Percentiles rank a stretch among this genome's conserved stretches.
These are phyloP conservation scores for Arachnopeziza araneosa DNA, from an alignment of 2,329 filamentous ascomycete species.

Conservation along the genomic window DNA sequence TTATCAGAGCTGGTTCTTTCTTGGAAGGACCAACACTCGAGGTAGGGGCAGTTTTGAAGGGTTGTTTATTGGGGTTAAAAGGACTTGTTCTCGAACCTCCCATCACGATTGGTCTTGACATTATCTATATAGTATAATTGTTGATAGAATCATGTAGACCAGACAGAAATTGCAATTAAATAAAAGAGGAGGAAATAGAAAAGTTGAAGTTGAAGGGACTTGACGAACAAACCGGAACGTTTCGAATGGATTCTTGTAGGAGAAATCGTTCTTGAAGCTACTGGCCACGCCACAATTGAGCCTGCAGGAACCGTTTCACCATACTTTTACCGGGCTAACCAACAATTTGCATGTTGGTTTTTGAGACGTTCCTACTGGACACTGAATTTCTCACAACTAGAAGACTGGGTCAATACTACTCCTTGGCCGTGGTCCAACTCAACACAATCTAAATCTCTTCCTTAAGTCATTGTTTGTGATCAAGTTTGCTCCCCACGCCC, in stretches of 20 bases:
- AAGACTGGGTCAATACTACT: not conserved
- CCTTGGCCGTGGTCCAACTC: not conserved
- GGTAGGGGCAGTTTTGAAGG: not conserved
- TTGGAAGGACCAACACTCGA: slow-evolving; percentile 2
- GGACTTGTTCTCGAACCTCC: not conserved
- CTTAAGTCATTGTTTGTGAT: not conserved
- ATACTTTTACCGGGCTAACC: not conserved
- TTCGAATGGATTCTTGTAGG: too few relatives aligned
- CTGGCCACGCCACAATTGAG: not conserved
- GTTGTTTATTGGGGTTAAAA: not conserved
- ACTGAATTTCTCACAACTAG: not conserved
- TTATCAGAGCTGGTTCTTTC: slow-evolving; percentile 13
- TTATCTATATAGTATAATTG: not conserved
- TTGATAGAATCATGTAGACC: not conserved
- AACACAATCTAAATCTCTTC: not conserved
- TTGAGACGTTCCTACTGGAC: not conserved
- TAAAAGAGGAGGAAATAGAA: not conserved
- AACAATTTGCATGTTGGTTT: not conserved
- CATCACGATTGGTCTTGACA: not conserved
- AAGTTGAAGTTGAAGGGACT: not conserved
- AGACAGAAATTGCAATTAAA: not conserved
- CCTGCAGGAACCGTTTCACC: slow-evolving; percentile 2
- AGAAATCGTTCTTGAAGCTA: not conserved
- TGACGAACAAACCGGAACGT: not conserved
- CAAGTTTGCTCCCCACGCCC: not conserved